Evolutionary conservation across 805 yeast species (phyloP), one percentile per base, ranked within the genome.

Genomic region (Metschnikowia orientalis): DNA sequence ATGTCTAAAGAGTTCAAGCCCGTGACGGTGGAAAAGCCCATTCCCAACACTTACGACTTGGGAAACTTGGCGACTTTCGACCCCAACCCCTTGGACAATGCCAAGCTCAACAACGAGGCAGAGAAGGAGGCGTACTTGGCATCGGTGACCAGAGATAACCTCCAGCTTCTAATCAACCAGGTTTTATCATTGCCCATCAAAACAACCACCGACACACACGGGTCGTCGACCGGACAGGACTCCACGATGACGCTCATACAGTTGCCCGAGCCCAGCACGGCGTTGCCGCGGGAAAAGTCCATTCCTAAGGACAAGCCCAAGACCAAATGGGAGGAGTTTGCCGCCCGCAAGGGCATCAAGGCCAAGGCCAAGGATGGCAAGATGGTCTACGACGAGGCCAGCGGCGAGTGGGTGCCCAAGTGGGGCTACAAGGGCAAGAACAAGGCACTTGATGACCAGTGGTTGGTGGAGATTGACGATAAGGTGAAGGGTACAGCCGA

Each of bases 381-480:
- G 64, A 69, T 81, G 75, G 87, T 85, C 1, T 92, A 67, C 50
- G 95, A 92, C 59, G 97, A 92, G 59, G 92, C 75, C 19, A 64
- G 75, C 18, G 89, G 90, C 32, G 89, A 88, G 62, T 92, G 98
- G 98, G 95, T 82, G 41, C 90, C 95, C 50, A 90, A 88, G 62
- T 92, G 98, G 98, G 99, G 99, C 40, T 90, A 82, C 68, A 81
- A 83, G 45, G 97, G 97, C 53, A 77, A 78, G 62, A 92, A 92
- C 63, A 90, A 92, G 65, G 76, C 78, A 35, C 54, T 79, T 47
- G 97, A 90, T 51, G 65, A 73, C 52, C 97, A 92, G 61, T 92
- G 98, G 98, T 71, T 87, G 54, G 97, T 90, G 37, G 99, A 92
- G 63, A 84, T 90, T 40, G 85, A 86, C 39, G 94, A 84, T 33